These are phyloP conservation scores for Marasmius oreades DNA, from an alignment of 1,284 basidiomycete species.

Conservation along the genomic window DNA sequence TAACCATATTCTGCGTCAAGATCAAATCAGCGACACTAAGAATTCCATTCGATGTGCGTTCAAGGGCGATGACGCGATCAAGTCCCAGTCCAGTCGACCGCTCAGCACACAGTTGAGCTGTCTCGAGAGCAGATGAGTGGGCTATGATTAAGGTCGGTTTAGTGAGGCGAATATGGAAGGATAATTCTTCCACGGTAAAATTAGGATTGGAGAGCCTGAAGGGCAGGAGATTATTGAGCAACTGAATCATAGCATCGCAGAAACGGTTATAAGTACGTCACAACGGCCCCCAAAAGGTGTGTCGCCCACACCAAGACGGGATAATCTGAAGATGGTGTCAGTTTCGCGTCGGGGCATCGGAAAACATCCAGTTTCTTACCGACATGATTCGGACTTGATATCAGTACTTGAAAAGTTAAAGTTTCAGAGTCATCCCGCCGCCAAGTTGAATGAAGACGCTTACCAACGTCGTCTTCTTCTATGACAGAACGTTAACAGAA, in stretches of 20 bases:
- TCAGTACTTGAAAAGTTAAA: constrained; percentile 39
- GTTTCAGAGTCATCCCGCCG: neutral
- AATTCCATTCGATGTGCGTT: neutral
- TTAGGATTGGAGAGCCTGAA: constrained; percentile 43
- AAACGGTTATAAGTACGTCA: constrained; percentile 34
- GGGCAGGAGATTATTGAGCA: neutral
- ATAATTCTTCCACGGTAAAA: constrained; percentile 52
- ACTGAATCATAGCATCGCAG: neutral
- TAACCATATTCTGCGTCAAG: neutral
- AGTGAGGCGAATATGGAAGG: constrained; percentile 41
- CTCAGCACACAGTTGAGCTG: constrained; percentile 42
- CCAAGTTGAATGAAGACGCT: constrained; percentile 16
- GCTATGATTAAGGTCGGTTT: constrained; percentile 44
- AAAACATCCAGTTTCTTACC: constrained; percentile 28
- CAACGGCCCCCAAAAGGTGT: constrained; percentile 53
- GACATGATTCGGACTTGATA: constrained; percentile 51
- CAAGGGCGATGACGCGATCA: constrained; percentile 28
- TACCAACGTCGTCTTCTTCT: constrained; percentile 42
- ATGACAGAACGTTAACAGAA: neutral
- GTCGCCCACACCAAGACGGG: constrained; percentile 54
- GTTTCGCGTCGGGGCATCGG: neutral
- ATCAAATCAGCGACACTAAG: neutral
- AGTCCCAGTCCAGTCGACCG: constrained; percentile 39
- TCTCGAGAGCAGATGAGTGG: constrained; percentile 39
- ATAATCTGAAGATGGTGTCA: constrained; percentile 40